Conservation (phyloP, 768 basidiomycete genomes). For the Pleurotus tuber-regium region DNA sequence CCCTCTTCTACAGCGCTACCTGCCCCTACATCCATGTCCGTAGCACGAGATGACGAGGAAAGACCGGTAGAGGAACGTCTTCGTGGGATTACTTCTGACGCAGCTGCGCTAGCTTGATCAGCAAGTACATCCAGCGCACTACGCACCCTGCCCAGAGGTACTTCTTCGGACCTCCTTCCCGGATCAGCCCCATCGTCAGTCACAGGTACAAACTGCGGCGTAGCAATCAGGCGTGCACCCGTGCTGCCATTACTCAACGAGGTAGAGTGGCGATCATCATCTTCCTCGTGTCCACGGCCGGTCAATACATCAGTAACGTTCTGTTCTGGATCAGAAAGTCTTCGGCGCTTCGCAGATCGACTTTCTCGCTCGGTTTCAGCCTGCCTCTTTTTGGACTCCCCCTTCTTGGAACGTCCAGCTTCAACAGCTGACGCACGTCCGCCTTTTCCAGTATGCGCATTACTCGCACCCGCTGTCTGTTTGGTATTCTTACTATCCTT, state of each 20-base stretch:
- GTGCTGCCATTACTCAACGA: not conserved
- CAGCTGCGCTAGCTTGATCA: slow-evolving; percentile 60
- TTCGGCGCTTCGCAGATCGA: not conserved
- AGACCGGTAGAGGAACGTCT: not conserved
- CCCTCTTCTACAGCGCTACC: not conserved
- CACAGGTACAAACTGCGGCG: not conserved
- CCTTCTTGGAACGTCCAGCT: not conserved
- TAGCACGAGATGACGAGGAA: not conserved
- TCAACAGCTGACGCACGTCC: not conserved
- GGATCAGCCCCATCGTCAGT: slow-evolving; percentile 3
- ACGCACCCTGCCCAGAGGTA: slow-evolving; percentile 30
- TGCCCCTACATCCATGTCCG: no score
- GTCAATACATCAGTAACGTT: no score
- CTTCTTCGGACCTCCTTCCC: no score
- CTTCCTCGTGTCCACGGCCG: not conserved
- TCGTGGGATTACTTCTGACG: not conserved
- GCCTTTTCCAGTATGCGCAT: not conserved
- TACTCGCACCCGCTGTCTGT: not conserved
- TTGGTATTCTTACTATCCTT: not conserved
- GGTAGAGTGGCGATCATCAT: not conserved
- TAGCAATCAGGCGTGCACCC: slow-evolving; percentile 3
- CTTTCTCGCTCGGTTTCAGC: not conserved
- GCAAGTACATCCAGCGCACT: slow-evolving; percentile 73
- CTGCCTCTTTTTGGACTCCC: not conserved
- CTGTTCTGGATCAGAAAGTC: not conserved